A percentile compares a stretch with the other conserved stretches of the same genome.
Conservation (phyloP, 2,329 filamentous ascomycete genomes). For the Rosellinia necatrix region DNA sequence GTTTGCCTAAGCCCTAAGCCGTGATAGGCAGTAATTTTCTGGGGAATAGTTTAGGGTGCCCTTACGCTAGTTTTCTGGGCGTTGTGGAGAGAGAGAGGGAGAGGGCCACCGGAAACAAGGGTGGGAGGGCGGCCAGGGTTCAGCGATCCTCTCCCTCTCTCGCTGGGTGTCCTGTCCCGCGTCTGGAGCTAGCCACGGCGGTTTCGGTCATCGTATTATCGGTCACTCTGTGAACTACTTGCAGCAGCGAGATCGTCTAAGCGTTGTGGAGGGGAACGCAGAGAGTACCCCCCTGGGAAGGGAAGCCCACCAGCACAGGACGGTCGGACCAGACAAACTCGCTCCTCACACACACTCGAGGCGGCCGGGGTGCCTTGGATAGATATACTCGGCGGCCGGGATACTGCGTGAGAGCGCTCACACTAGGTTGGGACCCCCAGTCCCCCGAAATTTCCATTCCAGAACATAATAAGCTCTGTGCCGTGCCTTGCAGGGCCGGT, state of each 20-base stretch:
- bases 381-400: too few species aligned
- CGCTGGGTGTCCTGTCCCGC: slow-evolving; percentile 28
- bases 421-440: slow-evolving; percentile 18
- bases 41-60: slow-evolving; percentile 27
- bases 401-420: not conserved
- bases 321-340: slow-evolving; percentile 15
- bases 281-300: slow-evolving; percentile 3
- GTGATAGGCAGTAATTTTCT: slow-evolving; percentile 28
- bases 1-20: slow-evolving; percentile 28
- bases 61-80: slow-evolving; percentile 9
- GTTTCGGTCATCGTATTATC: slow-evolving; percentile 19
- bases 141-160: slow-evolving; percentile 34
- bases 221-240: slow-evolving; percentile 14
- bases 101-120: slow-evolving; percentile 30
- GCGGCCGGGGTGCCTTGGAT: slow-evolving; percentile 2
- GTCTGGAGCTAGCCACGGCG: slow-evolving; percentile 33
- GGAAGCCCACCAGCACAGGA: slow-evolving; percentile 8
- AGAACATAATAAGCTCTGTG: slow-evolving; percentile 40
- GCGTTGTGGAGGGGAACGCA: too few species aligned
- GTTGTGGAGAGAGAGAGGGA: slow-evolving; percentile 21
- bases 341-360: slow-evolving; percentile 11
- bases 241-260: slow-evolving; percentile 12
- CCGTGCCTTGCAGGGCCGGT: slow-evolving; percentile 38
- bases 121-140: slow-evolving; percentile 29
- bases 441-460: slow-evolving; percentile 30